Percentiles rank a stretch among this genome's conserved stretches.
phyloP scores from a whole-genome alignment of 2,329 filamentous ascomycete genomes.

The Pyrenophora graminea region DNA sequence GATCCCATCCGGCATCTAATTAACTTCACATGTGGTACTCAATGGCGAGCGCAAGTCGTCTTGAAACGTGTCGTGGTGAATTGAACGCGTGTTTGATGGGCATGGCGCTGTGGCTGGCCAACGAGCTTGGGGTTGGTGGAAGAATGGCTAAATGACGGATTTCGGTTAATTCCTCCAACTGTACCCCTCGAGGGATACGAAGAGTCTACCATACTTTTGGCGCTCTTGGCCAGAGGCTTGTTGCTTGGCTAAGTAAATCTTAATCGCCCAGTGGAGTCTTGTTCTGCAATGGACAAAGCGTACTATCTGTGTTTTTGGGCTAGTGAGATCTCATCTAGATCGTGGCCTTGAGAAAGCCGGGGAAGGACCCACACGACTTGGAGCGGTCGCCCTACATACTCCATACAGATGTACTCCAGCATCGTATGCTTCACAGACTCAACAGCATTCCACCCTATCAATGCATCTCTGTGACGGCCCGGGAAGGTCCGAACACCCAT shows the following conservation, averaged over 20 bases:
- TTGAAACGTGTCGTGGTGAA: no score
- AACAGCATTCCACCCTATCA: no score
- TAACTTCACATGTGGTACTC: no score
- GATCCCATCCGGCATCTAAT: neutral
- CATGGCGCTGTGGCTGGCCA: neutral
- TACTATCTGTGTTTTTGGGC: neutral
- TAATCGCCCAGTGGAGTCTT: conserved; percentile 1
- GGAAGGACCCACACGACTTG: no score
- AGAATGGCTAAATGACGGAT: conserved; percentile 1
- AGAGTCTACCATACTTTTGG: neutral
- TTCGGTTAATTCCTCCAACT: conserved; percentile 4
- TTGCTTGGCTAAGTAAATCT: conserved; percentile 8
- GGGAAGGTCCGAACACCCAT: neutral
- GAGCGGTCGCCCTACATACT: no score
- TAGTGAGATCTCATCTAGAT: neutral
- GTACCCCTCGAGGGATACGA: neutral
- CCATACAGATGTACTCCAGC: no score
- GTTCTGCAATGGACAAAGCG: neutral
- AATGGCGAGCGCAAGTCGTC: no score
- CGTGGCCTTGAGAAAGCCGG: no score
- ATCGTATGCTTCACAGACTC: no score
- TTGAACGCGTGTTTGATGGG: neutral
- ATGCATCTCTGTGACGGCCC: neutral
- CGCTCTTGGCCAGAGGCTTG: conserved; percentile 10
- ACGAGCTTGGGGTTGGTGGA: neutral